Percentiles rank a stretch among this genome's conserved stretches.
Conservation (phyloP, 495 filamentous ascomycete genomes). For the Daldinia childiae region DNA sequence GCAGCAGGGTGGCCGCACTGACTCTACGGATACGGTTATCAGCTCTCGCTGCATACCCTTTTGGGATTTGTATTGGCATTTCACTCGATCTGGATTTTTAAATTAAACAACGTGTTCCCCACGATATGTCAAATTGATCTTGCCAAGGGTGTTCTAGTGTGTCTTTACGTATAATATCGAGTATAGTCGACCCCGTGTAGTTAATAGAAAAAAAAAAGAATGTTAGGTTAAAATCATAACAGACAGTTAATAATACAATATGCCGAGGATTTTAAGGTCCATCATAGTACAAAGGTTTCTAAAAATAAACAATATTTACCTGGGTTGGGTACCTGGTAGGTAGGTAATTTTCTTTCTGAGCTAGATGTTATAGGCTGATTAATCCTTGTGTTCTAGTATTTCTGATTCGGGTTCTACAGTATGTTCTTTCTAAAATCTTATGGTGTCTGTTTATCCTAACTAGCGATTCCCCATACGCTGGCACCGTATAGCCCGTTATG, state of each 20-base stretch:
- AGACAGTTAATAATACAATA: neutral
- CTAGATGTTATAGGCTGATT: conserved; percentile 24
- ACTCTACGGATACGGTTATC: conserved; percentile 12
- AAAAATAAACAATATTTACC: neutral
- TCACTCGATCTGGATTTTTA: neutral
- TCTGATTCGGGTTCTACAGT: neutral
- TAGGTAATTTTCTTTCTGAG: neutral
- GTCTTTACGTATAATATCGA: neutral
- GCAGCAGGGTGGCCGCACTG: conserved; percentile 20
- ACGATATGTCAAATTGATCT: neutral
- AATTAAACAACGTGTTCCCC: conserved; percentile 2
- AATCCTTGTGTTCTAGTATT: neutral
- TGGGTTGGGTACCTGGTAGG: too few relatives aligned
- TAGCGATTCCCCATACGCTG: neutral
- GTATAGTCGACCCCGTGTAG: too few relatives aligned
- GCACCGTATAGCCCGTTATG: conserved; percentile 19
- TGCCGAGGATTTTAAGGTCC: neutral
- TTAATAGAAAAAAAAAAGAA: too few relatives aligned
- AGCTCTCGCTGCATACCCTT: conserved; percentile 7
- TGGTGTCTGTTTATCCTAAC: conserved; percentile 11
- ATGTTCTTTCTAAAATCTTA: neutral
- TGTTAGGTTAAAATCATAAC: neutral
- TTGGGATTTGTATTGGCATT: neutral
- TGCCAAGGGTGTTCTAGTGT: neutral
- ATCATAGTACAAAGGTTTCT: neutral